Conservation (phyloP, 73 alveolate species). For the Paramecium primaurelia region DNA sequence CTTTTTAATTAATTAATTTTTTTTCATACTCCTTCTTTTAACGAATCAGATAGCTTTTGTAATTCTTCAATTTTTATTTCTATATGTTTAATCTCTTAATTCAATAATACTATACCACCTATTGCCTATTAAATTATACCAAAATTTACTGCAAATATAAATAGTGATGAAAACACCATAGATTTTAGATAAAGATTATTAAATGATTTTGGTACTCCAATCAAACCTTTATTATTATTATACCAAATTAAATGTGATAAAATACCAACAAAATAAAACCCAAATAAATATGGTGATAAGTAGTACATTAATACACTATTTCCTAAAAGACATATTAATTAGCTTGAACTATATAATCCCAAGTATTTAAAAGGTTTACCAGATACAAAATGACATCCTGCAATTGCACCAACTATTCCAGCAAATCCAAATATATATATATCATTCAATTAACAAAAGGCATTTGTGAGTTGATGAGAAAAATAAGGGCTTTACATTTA, state of each 20-base stretch:
- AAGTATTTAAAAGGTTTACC: not conserved
- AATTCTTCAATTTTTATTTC: not conserved
- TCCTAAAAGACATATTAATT: not conserved
- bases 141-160: not conserved
- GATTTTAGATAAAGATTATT: not conserved
- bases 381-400: not conserved
- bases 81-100: not conserved
- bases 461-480: constrained; percentile 22
- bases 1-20: not conserved
- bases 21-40: not conserved
- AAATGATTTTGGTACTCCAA: not conserved
- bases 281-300: not conserved
- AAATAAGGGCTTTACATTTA: not conserved
- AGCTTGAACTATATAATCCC: not conserved
- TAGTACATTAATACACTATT: not conserved
- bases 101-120: not conserved
- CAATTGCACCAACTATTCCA: not conserved
- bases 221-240: not conserved
- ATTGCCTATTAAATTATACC: not conserved
- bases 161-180: not conserved
- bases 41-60: not conserved
- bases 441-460: constrained; percentile 4
- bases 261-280: not conserved
- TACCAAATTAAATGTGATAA: not conserved
- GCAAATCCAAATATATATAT: not conserved